These are phyloP conservation scores for Chlorella sorokiniana DNA, from an alignment of 139 green algal genomes.

Conservation along the genomic window DNA sequence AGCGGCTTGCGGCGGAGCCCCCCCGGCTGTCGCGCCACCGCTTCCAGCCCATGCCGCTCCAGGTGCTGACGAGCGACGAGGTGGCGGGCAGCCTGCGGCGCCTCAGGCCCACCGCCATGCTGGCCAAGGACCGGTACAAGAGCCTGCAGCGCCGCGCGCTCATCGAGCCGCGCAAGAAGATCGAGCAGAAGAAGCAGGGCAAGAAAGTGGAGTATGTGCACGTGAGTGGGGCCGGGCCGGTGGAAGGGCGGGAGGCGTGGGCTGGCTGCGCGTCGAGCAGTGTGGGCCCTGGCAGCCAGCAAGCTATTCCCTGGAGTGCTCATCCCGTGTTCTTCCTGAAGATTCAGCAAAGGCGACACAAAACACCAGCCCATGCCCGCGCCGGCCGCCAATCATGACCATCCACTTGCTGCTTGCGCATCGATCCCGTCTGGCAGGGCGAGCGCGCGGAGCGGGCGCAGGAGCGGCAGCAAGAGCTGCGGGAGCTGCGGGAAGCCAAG, in stretches of 20 bases:
- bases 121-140: constrained; percentile 72
- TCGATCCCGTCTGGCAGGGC: no score
- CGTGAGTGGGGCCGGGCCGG: background rate
- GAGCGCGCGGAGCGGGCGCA: constrained; percentile 40
- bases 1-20: constrained; percentile 58
- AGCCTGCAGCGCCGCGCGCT: constrained; percentile 79
- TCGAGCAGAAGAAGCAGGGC: constrained; percentile 44
- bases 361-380: no score
- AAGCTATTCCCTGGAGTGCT: no score
- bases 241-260: background rate
- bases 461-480: constrained; percentile 50
- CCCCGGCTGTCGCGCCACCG: constrained; percentile 67
- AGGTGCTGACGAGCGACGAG: constrained; percentile 80
- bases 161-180: constrained; percentile 76
- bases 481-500: constrained; percentile 19
- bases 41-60: constrained; percentile 67
- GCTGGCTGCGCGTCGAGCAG: no score
- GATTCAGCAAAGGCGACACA: no score
- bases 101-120: constrained; percentile 51
- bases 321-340: background rate
- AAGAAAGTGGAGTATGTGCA: constrained; percentile 55
- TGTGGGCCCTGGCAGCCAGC: no score
- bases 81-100: constrained; percentile 66
- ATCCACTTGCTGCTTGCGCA: no score
- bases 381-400: no score